Base-by-base conservation (phyloP, 306 rosid species). In the Echinosophora koreensis region DNA sequence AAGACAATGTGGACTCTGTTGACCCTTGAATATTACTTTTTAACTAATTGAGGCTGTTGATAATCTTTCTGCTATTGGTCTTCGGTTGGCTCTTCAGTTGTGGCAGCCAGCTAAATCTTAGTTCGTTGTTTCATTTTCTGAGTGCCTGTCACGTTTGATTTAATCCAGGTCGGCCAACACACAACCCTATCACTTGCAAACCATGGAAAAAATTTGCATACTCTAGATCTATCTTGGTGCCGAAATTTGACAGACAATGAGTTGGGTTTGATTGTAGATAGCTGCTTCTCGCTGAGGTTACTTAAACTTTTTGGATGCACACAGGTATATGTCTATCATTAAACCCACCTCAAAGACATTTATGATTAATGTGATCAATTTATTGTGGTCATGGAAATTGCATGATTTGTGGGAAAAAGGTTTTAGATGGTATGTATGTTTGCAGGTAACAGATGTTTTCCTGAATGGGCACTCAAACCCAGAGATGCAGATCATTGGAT, bases 141-240 rank as follows among this genome's bases (percentile, higher is more conserved):
- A 73, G 62, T 81, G 62, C 56, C 15, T 76, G 52, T 22, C 68
- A 44, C 39, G 22, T 51, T 8, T 66, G 82, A 49, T 57, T 60
- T 76, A 62, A 72, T 83, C 46, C 89, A 95, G 98, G 99, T 92
- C 76, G 83, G 87, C 66, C 54, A 58, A 57, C 77, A 81, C 77
- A 92, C 98, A 22, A 71, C 91, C 11, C 18, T 83, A 51, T 86
- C 97, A 37, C 97, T 95, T 37, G 90, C 88, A 63, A 74, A 18
- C 50, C 56, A 56, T 66, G 82, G 87, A n/a, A 87, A 56, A 73
- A 86, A 69, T 58, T 82, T 95, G 92, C 87, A 86, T 79, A 80
- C 56, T 57, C 87, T 95, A 55, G 98, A 95, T 84, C 82, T 95
- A 34, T 92, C 99, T 38, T 95, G 92, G 92, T 92, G 99, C 85